Percentiles rank a stretch among this genome's conserved stretches.
These are phyloP conservation scores for Albatrellus sp. DNA, from an alignment of 1,284 basidiomycete genomes.

Conservation along the genomic window DNA sequence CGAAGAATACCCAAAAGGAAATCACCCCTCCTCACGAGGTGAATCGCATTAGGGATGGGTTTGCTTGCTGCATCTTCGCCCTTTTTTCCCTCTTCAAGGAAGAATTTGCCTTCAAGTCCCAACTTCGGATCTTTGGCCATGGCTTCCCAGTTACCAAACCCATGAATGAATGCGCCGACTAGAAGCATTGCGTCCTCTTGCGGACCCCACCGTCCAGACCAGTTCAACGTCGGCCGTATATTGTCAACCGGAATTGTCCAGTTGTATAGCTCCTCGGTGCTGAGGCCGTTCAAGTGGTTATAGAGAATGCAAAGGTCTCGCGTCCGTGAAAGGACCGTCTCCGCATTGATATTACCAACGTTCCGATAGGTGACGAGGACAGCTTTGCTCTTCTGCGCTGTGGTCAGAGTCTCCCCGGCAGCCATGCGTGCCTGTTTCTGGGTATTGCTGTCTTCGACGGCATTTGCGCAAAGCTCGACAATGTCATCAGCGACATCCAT, in stretches of 20 bases:
- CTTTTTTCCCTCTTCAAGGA: constrained; percentile 95
- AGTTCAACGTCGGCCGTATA: constrained; percentile 88
- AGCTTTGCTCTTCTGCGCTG: constrained; percentile 89
- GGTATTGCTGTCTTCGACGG: constrained; percentile 76
- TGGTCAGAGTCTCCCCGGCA: constrained; percentile 75
- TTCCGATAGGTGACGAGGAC: constrained; percentile 85
- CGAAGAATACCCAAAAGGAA: constrained; percentile 84
- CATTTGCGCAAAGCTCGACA: constrained; percentile 74
- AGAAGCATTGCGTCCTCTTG: constrained; percentile 91
- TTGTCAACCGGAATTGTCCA: constrained; percentile 89
- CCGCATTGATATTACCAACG: constrained; percentile 93
- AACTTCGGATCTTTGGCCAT: constrained; percentile 86
- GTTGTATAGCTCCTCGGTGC: constrained; percentile 53
- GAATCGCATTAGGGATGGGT: constrained; percentile 91
- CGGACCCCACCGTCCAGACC: constrained; percentile 92
- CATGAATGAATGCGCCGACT: constrained; percentile 87
- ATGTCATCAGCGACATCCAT: constrained; percentile 90
- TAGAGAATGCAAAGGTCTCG: constrained; percentile 86
- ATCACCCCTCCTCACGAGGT: constrained; percentile 93
- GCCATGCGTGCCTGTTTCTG: constrained; percentile 67
- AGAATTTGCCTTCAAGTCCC: constrained; percentile 85
- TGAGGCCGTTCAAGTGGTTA: constrained; percentile 62
- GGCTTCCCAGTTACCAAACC: constrained; percentile 95
- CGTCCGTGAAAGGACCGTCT: constrained; percentile 86
- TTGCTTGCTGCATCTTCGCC: constrained; percentile 67